Evolutionary conservation across 805 yeast genomes (phyloP).

Genomic region (Clavispora phyllophila): DNA sequence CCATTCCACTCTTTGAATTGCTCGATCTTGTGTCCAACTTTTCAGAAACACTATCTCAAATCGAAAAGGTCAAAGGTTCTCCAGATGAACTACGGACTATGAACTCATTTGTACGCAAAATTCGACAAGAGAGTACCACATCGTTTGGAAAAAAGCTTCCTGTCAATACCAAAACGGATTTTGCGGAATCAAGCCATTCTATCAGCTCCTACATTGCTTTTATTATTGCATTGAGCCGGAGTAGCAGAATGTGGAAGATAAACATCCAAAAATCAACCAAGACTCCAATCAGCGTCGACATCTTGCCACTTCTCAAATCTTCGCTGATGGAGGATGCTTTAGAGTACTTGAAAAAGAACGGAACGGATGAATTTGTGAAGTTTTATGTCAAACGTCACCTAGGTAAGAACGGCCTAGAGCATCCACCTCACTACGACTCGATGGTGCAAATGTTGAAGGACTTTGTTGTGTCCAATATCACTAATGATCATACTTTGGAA

Average conservation of each 20-base stretch:
- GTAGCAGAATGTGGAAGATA: constrained; percentile 16
- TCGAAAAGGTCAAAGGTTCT: not conserved
- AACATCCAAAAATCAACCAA: constrained; percentile 22
- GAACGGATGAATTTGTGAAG: constrained; percentile 17
- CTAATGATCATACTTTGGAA: constrained; percentile 41
- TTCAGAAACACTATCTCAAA: not conserved
- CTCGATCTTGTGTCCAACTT: constrained; percentile 8
- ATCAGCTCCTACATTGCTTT: constrained; percentile 13
- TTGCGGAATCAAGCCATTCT: constrained; percentile 3
- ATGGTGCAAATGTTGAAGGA: constrained; percentile 46
- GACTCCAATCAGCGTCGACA: constrained; percentile 30
- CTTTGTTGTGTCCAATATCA: constrained; percentile 51
- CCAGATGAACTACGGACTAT: not conserved
- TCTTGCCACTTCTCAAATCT: constrained; percentile 23
- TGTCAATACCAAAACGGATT: not conserved
- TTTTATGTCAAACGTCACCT: constrained; percentile 10
- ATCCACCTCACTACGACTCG: constrained; percentile 23
- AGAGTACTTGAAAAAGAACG: constrained; percentile 17
- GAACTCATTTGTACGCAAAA: constrained; percentile 1
- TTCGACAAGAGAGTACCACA: not conserved
- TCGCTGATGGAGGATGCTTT: constrained; percentile 12
- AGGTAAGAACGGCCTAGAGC: not conserved
- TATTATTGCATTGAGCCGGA: constrained; percentile 8
- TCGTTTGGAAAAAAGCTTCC: constrained; percentile 1
- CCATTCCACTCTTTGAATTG: constrained; percentile 33